Evolutionary conservation across 768 basidiomycete genomes (phyloP).

Genomic region (Rhizopogon roseolus): DNA sequence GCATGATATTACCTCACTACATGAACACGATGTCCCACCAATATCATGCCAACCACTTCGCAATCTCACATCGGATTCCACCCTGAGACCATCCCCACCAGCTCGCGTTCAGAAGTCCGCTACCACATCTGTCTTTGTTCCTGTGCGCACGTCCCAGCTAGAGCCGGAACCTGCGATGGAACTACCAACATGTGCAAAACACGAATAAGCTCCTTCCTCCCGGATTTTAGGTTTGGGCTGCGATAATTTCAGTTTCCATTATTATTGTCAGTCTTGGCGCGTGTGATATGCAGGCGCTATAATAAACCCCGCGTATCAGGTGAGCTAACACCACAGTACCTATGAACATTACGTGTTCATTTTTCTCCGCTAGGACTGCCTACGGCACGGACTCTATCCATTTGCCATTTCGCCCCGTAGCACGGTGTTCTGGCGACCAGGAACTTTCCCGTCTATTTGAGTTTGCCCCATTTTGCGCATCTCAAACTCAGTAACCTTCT

Average conservation of each 20-base stretch:
- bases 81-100: not conserved
- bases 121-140: constrained; percentile 13
- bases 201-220: not conserved
- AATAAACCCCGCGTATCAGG: not conserved
- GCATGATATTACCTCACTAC: not conserved
- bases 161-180: constrained; percentile 30
- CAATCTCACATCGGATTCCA: not conserved
- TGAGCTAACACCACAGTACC: not conserved
- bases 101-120: not conserved
- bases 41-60: constrained; percentile 1
- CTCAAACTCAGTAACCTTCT: not conserved
- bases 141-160: constrained; percentile 26
- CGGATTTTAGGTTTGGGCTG: not conserved
- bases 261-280: not conserved
- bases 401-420: not conserved
- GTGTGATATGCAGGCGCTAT: not conserved
- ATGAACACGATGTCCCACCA: not conserved
- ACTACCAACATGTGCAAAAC: constrained; percentile 9
- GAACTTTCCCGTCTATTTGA: not conserved
- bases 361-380: not conserved
- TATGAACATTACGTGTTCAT: not conserved
- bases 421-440: not conserved
- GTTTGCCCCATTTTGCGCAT: not conserved
- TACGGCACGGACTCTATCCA: not conserved
- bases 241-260: not conserved